Evolutionary conservation across 768 basidiomycete species (phyloP).

Genomic region (Leccinum truebloodii): DNA sequence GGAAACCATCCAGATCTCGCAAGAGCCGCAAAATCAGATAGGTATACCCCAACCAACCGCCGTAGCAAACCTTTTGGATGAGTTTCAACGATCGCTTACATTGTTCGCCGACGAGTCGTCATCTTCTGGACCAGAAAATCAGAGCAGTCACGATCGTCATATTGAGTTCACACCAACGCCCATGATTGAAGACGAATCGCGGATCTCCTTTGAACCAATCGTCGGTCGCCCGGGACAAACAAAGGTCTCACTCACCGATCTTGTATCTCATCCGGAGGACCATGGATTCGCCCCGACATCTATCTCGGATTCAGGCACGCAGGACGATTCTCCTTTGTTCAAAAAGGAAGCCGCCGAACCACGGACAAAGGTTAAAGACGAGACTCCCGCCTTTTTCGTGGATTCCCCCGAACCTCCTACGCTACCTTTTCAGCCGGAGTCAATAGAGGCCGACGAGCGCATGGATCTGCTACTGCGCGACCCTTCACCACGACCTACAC

Average conservation of each 20-base stretch:
- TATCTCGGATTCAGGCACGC: background rate
- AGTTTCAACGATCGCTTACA: constrained; percentile 13
- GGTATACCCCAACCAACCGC: background rate
- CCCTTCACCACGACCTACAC: background rate
- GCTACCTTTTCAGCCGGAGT: background rate
- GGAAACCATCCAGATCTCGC: background rate
- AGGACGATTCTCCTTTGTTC: background rate
- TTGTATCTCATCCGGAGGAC: background rate
- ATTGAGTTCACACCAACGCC: background rate
- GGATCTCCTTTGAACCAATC: background rate
- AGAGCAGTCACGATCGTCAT: background rate
- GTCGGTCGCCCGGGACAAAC: background rate
- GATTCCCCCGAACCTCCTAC: background rate
- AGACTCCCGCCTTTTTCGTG: background rate
- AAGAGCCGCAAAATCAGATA: background rate
- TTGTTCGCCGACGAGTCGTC: background rate
- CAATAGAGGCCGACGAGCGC: background rate
- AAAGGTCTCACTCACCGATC: background rate
- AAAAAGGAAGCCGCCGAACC: background rate
- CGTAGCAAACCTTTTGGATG: constrained; percentile 5
- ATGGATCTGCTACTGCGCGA: background rate
- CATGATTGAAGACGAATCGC: background rate
- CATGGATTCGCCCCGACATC: background rate
- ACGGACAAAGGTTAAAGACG: background rate
- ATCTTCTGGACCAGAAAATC: background rate